Evolutionary conservation across 164 flowering plant species (phyloP), one percentile per base, ranked within the genome.

Genomic region (Vitis rotundifolia): DNA sequence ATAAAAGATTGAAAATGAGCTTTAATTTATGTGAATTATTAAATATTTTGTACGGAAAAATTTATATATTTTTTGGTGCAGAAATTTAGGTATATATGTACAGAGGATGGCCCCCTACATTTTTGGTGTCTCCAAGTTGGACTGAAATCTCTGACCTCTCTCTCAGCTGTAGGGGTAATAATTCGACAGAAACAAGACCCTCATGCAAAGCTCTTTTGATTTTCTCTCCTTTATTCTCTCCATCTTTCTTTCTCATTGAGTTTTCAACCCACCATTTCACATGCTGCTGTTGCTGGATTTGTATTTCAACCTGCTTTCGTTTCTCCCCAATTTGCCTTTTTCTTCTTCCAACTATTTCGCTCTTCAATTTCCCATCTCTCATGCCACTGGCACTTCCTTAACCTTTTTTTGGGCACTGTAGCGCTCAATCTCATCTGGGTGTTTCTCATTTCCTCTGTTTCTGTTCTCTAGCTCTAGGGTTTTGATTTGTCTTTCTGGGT

Each of bases 161-260:
- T 49, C 53, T 50, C 67, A 8, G 14, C 57, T 8, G 56, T 52
- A 54, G 44, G 44, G 7, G 44, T 37, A 37, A 37, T 37, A 37
- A 37, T 37, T 37, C 6, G 44, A 37, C 44, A 37, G 44, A 37
- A 37, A 37, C 7, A 53, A 53, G 14, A 53, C 16, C 5, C 3
- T 22, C 37, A 8, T 26, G 58, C 16, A 15, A 64, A 64, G 52
- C 22, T 47, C 10, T 22, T 64, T 50, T 64, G 53, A 12, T 50
- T 22, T 59, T 29, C 57, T 11, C 44, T 47, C 59, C 59, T 60
- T 61, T 52, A 60, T 61, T 69, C 59, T 59, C 55, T 59, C 22
- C 12, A 18, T 59, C 66, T 61, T 37, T 6, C 65, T 60, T 51
- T 60, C 72, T 52, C n/a, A 48, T 59, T 49, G 49, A 14, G 57